A percentile compares a stretch with the other conserved stretches of the same genome.
phyloP scores from a whole-genome alignment of 208 protist species.

The Naegleria gruberi region DNA sequence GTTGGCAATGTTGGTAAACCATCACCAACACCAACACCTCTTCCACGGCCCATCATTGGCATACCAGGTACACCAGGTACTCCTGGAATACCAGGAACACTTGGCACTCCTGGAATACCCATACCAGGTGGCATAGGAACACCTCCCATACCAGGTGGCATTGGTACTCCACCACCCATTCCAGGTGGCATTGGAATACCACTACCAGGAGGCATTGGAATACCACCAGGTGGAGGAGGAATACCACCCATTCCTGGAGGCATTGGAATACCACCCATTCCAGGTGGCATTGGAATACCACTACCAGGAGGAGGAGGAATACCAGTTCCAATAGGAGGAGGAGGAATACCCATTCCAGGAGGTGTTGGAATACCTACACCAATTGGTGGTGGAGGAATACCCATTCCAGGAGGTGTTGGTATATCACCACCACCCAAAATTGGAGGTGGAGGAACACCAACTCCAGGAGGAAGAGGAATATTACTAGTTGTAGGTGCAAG shows the following conservation, averaged over 20 bases:
- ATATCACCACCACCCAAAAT: not conserved
- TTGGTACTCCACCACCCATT: not conserved
- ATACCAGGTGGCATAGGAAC: not conserved
- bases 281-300: not conserved
- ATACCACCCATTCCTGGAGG: not conserved
- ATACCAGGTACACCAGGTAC: not conserved
- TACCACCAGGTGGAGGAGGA: not conserved
- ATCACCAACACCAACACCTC: not conserved
- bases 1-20: not conserved
- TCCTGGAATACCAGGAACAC: not conserved
- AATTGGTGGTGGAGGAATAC: not conserved
- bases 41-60: not conserved
- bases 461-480: not conserved
- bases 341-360: not conserved
- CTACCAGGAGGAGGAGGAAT: not conserved
- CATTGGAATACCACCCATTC: not conserved
- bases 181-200: not conserved
- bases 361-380: not conserved
- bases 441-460: not conserved
- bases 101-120: not conserved
- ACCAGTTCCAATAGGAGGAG: not conserved
- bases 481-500: not conserved
- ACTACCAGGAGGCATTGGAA: not conserved
- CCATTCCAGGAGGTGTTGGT: not conserved
- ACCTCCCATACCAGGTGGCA: not conserved